phyloP scores from a whole-genome alignment of 371 early-diverging fungal genomes.

The Gilbertella persicaria region DNA sequence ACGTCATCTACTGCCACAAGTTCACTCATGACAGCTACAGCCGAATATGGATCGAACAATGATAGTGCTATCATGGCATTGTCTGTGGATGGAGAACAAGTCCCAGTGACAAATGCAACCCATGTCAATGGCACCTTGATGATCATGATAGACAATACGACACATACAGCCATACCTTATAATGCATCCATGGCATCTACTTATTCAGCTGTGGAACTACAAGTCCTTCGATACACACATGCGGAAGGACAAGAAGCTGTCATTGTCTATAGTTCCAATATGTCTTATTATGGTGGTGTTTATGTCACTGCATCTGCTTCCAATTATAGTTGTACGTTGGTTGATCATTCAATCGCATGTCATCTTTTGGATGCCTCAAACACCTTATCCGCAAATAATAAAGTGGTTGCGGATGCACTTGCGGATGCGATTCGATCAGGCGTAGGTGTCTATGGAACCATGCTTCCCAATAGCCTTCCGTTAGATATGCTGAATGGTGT shows the following conservation, averaged over 20 bases:
- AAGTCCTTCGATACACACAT: slow-evolving; percentile 6
- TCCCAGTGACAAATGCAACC: background rate
- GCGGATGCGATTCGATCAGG: slow-evolving; percentile 6
- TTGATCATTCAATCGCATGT: background rate
- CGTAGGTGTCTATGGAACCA: slow-evolving; percentile 10
- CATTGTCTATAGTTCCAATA: slow-evolving; percentile 1
- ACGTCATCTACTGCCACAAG: background rate
- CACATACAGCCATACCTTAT: background rate
- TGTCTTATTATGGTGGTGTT: slow-evolving; percentile 5
- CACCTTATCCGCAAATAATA: slow-evolving; percentile 1
- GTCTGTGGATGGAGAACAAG: background rate
- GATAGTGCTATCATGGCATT: background rate
- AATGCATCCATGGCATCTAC: background rate
- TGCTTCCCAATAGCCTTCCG: background rate
- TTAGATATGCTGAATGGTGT: slow-evolving; percentile 7
- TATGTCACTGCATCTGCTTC: slow-evolving; percentile 6
- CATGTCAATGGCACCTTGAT: background rate
- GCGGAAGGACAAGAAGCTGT: slow-evolving; percentile 6
- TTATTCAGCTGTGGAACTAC: background rate
- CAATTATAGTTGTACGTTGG: slow-evolving; percentile 10
- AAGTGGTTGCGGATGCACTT: slow-evolving; percentile 14
- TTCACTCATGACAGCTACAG: background rate
- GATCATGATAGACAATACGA: background rate
- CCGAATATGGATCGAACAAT: background rate
- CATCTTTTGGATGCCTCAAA: background rate